Conservation (phyloP, 1,284 basidiomycete species). For the Cystobasidium sp. region DNA sequence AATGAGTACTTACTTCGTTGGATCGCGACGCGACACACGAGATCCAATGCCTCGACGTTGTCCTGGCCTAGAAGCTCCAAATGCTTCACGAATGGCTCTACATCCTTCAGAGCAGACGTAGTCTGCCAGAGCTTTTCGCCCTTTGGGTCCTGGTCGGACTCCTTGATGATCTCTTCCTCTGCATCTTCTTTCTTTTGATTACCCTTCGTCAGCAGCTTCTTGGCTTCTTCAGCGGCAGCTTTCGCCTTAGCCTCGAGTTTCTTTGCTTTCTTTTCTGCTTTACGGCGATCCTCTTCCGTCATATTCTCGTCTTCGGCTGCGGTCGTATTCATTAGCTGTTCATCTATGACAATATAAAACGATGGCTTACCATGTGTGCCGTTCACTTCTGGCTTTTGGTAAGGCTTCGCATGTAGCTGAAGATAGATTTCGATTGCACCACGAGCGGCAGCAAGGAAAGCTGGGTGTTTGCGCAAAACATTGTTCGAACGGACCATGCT, state of each 20-base stretch:
- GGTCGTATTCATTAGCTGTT: conserved; percentile 1
- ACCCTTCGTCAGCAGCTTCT: conserved; percentile 47
- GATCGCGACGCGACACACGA: conserved; percentile 78
- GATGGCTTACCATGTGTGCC: conserved; percentile 29
- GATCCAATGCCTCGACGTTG: conserved; percentile 73
- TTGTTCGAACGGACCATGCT: conserved; percentile 86
- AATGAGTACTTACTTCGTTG: conserved; percentile 67
- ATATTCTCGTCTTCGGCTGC: conserved; percentile 32
- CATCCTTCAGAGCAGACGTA: conserved; percentile 74
- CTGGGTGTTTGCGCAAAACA: conserved; percentile 71
- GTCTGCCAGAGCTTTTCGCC: conserved; percentile 72
- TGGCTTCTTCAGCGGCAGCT: conserved; percentile 61
- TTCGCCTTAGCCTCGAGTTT: conserved; percentile 71
- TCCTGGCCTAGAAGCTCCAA: conserved; percentile 64
- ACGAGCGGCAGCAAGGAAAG: conserved; percentile 75
- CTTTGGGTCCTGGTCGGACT: conserved; percentile 76
- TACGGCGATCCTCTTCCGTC: conserved; percentile 55
- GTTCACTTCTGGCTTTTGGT: conserved; percentile 23
- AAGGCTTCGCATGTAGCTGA: conserved; percentile 29
- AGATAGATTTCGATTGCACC: conserved; percentile 54
- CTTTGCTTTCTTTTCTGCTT: conserved; percentile 87
- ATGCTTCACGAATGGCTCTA: conserved; percentile 73
- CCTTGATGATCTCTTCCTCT: conserved; percentile 47
- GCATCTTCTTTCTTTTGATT: conserved; percentile 64
- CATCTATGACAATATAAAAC: background rate